These are phyloP conservation scores for Colletotrichum sp. DNA, from an alignment of 2,329 filamentous ascomycete genomes.

Conservation along the genomic window DNA sequence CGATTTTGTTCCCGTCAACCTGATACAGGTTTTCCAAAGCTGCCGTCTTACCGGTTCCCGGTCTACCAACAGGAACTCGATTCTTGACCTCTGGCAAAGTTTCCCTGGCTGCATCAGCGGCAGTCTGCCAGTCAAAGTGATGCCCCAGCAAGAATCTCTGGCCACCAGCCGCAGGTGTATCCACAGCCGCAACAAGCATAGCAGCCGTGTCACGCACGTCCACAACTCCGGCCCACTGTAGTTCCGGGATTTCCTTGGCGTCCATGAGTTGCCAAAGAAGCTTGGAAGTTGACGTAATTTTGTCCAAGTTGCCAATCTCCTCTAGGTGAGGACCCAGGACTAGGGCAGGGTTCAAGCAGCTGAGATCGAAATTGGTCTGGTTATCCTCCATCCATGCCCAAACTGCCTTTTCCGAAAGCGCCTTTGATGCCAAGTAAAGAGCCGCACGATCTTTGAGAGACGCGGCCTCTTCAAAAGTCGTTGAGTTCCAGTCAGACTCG, in stretches of 20 bases:
- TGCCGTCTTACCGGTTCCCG: neutral
- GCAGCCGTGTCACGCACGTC: slow-evolving; percentile 37
- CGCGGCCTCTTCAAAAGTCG: neutral
- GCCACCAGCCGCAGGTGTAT: neutral
- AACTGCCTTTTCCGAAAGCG: neutral
- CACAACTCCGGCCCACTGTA: slow-evolving; percentile 31
- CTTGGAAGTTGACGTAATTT: slow-evolving; percentile 35
- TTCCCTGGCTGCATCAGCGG: neutral
- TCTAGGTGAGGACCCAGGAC: slow-evolving; percentile 39
- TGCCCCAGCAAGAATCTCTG: neutral
- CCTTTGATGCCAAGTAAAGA: neutral
- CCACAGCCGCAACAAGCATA: neutral
- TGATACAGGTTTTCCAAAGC: neutral
- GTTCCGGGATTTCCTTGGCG: slow-evolving; percentile 17
- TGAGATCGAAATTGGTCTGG: slow-evolving; percentile 37
- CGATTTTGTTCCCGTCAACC: slow-evolving; percentile 30
- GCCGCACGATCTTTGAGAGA: neutral
- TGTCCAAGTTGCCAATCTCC: slow-evolving; percentile 26
- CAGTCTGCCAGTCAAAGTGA: neutral
- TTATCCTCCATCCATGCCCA: slow-evolving; percentile 30
- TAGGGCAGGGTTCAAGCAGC: slow-evolving; percentile 22
- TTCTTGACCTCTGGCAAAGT: neutral
- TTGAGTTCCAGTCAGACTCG: neutral
- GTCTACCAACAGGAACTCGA: neutral
- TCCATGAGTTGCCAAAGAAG: slow-evolving; percentile 37